phyloP scores from a whole-genome alignment of 345 rosid genomes.

The Linum lewisii region DNA sequence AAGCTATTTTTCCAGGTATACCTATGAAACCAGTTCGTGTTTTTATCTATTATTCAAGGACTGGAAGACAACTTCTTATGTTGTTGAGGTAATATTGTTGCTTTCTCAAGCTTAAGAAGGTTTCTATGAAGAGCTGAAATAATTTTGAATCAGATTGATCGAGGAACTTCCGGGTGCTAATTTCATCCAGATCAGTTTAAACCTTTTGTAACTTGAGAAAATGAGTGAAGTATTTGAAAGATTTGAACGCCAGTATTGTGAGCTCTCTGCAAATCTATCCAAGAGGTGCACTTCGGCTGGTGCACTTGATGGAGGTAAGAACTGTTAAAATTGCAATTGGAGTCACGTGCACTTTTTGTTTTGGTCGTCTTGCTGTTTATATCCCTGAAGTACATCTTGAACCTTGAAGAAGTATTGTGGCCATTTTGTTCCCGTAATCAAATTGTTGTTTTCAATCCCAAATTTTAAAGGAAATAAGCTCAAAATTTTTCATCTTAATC shows the following conservation, averaged over 20 bases:
- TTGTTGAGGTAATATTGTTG: not conserved
- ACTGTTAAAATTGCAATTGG: not conserved
- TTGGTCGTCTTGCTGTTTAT: no score
- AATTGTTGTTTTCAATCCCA: no score
- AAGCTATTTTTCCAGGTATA: no score
- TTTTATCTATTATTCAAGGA: no score
- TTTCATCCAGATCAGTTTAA: not conserved
- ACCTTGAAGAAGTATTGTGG: no score
- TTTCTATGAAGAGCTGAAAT: not conserved
- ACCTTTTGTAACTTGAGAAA: not conserved
- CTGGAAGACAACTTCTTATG: no score
- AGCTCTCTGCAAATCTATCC: conserved; percentile 22
- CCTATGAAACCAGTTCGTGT: no score
- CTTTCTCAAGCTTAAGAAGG: not conserved
- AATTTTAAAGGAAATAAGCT: no score
- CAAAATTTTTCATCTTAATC: no score
- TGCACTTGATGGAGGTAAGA: conserved; percentile 22
- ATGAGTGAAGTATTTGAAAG: conserved; percentile 26
- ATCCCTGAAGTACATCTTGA: no score
- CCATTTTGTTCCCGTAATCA: no score
- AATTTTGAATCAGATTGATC: not conserved
- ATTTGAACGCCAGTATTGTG: conserved; percentile 27
- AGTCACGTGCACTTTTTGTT: no score
- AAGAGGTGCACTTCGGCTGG: conserved; percentile 17
- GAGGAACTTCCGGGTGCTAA: not conserved